Percentiles rank a stretch among this genome's conserved stretches.
Conservation (phyloP, 2,329 filamentous ascomycete genomes). For the Scopulariopsis brevicaulis region DNA sequence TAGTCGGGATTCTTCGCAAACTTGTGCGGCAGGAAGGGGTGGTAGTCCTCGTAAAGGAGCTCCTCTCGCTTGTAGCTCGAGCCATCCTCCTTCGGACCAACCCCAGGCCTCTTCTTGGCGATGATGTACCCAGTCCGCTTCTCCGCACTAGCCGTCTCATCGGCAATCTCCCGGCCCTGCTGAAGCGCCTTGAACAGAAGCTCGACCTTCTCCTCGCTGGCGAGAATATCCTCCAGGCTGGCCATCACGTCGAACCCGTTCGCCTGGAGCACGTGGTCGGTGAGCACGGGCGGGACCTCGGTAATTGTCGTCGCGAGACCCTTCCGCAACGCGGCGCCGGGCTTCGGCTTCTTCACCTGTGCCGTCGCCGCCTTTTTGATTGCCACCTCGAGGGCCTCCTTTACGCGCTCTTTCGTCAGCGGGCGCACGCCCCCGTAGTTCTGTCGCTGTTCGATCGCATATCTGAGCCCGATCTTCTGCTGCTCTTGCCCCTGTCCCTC, state of each 20-base stretch:
- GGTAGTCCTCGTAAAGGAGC: constrained; percentile 85
- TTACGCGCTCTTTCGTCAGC: constrained; percentile 63
- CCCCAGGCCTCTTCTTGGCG: constrained; percentile 45
- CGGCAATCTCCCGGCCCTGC: constrained; percentile 58
- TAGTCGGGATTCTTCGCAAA: constrained; percentile 56
- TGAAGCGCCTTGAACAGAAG: constrained; percentile 57
- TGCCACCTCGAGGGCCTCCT: constrained; percentile 54
- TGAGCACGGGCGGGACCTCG: constrained; percentile 75
- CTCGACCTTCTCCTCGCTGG: constrained; percentile 51
- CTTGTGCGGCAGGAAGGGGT: constrained; percentile 79
- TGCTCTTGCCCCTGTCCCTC: constrained; percentile 79
- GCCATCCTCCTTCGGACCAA: constrained; percentile 5
- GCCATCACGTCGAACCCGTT: constrained; percentile 57
- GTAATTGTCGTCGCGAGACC: constrained; percentile 75
- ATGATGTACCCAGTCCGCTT: constrained; percentile 77
- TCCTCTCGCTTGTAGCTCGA: constrained; percentile 22
- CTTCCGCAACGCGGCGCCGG: constrained; percentile 65
- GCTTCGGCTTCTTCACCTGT: constrained; percentile 48
- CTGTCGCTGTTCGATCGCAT: constrained; percentile 71
- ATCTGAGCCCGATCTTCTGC: constrained; percentile 64
- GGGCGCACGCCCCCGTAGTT: constrained; percentile 68
- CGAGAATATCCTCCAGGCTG: constrained; percentile 59
- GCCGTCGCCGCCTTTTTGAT: constrained; percentile 34
- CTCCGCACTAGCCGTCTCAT: constrained; percentile 54
- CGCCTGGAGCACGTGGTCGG: constrained; percentile 72